These are phyloP conservation scores for Platanus orientalis DNA, from an alignment of 164 flowering plant genomes.

Conservation along the genomic window DNA sequence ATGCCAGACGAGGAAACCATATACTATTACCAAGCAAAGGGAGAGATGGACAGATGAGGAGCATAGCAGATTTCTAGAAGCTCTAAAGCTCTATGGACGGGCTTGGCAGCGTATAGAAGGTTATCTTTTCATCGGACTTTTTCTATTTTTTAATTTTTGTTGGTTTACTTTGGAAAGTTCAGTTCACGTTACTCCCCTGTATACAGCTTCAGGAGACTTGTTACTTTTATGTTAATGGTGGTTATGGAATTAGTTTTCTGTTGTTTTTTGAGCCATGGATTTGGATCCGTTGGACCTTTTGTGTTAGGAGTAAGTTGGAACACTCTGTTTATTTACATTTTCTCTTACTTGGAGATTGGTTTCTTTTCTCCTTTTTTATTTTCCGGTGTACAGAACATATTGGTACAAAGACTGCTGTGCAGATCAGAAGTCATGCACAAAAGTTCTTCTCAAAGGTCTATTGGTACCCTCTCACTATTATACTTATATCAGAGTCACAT, in stretches of 20 bases:
- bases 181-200: slow-evolving; percentile 1
- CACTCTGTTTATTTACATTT: too few species aligned
- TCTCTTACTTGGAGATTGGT: too few species aligned
- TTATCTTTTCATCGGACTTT: slow-evolving; percentile 16
- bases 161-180: background rate
- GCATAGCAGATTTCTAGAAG: slow-evolving; percentile 85
- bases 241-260: background rate
- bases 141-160: background rate
- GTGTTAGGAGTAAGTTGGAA: too few species aligned
- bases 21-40: slow-evolving; percentile 89
- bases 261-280: background rate
- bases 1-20: slow-evolving; percentile 82
- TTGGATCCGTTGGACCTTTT: too few species aligned
- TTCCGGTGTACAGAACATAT: slow-evolving; percentile 68
- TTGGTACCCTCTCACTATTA: too few species aligned
- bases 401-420: too few species aligned
- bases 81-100: slow-evolving; percentile 87
- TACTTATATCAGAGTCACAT: too few species aligned
- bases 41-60: slow-evolving; percentile 98
- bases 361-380: slow-evolving; percentile 18
- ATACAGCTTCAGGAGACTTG: background rate
- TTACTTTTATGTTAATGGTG: background rate
- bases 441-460: too few species aligned
- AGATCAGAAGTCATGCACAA: too few species aligned
- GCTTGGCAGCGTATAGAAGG: slow-evolving; percentile 99